A percentile compares a stretch with the other conserved stretches of the same genome.
phyloP scores from a whole-genome alignment of 257 asterid genomes.

The Haberlea rhodopensis region DNA sequence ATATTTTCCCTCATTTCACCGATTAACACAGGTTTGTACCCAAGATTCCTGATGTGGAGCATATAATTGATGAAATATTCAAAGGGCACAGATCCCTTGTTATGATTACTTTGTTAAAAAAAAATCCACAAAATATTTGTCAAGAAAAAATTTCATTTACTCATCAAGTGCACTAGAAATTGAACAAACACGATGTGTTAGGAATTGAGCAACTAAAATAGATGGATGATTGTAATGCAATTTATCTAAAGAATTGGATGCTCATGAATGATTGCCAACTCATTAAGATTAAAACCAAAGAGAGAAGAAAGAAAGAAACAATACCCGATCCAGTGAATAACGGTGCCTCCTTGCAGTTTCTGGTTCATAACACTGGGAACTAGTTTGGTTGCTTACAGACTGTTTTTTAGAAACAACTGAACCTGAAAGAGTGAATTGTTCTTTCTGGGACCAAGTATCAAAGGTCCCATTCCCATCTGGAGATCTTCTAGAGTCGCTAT shows the following conservation, averaged over 20 bases:
- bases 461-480: slow-evolving; percentile 43
- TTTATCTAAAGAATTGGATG: slow-evolving; percentile 13
- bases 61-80: not conserved
- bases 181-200: slow-evolving; percentile 2
- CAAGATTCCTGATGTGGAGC: not conserved
- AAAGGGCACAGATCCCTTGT: slow-evolving; percentile 13
- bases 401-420: slow-evolving; percentile 45
- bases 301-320: slow-evolving; percentile 24
- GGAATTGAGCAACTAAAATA: no score
- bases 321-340: slow-evolving; percentile 80
- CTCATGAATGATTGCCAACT: slow-evolving; percentile 15
- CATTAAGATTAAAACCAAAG: slow-evolving; percentile 5
- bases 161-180: not conserved
- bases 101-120: slow-evolving; percentile 7
- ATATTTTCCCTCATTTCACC: slow-evolving; percentile 1
- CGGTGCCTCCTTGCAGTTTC: slow-evolving; percentile 82
- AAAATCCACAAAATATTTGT: slow-evolving; percentile 6
- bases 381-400: slow-evolving; percentile 44
- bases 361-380: slow-evolving; percentile 54
- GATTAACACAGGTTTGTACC: slow-evolving; percentile 1
- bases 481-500: slow-evolving; percentile 41
- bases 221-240: not conserved
- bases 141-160: not conserved
- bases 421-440: slow-evolving; percentile 32
- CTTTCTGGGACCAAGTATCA: slow-evolving; percentile 45